phyloP scores from a whole-genome alignment of 768 basidiomycete species.

The Panaeolus papilionaceus region DNA sequence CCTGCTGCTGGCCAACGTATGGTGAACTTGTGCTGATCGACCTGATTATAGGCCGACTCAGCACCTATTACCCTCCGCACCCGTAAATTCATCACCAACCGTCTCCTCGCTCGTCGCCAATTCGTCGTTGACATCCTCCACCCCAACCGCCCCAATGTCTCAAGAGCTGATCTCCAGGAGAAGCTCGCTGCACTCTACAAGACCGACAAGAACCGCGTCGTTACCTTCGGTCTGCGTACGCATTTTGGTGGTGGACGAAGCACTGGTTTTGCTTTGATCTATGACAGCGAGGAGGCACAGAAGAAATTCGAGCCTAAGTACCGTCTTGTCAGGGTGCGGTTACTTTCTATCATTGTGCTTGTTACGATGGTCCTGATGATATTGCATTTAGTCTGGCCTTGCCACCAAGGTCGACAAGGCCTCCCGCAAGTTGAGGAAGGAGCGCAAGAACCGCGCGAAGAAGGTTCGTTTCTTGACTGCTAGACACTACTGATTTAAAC shows the following conservation, averaged over 20 bases:
- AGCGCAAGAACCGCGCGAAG: conserved; percentile 99
- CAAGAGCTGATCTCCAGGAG: conserved; percentile 89
- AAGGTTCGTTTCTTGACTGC: conserved; percentile 61
- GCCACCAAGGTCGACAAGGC: conserved; percentile 83
- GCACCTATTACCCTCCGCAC: conserved; percentile 96
- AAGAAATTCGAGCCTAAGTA: conserved; percentile 98
- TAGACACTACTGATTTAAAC: conserved; percentile 10
- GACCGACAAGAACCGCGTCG: conserved; percentile 87
- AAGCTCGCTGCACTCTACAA: conserved; percentile 95
- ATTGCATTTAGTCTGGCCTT: conserved; percentile 63
- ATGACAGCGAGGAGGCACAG: conserved; percentile 94
- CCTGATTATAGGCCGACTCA: conserved; percentile 68
- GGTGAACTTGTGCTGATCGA: conserved; percentile 15
- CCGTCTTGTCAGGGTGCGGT: conserved; percentile 93
- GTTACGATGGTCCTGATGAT: conserved; percentile 13
- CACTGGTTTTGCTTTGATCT: conserved; percentile 97
- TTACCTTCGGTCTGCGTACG: conserved; percentile 93
- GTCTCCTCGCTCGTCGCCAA: conserved; percentile 94
- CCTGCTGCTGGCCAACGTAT: neutral
- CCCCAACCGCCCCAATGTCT: conserved; percentile 93
- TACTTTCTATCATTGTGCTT: conserved; percentile 3
- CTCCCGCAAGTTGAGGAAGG: conserved; percentile 97
- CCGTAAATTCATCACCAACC: conserved; percentile 99
- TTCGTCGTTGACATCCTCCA: conserved; percentile 95
- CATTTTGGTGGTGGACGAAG: conserved; percentile 98